A percentile compares a stretch with the other conserved stretches of the same genome.
These are phyloP conservation scores for Aspergillus tamarii DNA, from an alignment of 2,329 filamentous ascomycete genomes.

Conservation along the genomic window DNA sequence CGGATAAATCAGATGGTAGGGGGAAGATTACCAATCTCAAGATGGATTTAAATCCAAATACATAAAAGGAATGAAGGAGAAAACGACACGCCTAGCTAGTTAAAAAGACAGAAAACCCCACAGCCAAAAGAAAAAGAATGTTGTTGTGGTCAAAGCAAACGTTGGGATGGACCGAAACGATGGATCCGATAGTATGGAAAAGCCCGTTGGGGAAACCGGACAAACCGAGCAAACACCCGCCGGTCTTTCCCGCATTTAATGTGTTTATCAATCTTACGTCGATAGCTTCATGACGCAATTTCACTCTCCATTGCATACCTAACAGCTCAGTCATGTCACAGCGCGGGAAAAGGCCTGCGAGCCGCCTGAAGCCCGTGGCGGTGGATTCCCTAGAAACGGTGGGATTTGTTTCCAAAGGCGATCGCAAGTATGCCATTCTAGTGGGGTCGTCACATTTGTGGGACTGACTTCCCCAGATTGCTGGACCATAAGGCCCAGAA, in stretches of 20 bases:
- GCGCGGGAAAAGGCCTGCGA: conserved; percentile 26
- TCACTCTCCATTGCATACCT: background rate
- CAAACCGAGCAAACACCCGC: conserved; percentile 17
- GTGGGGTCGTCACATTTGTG: background rate
- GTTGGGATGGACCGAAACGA: conserved; percentile 3
- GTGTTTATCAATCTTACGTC: background rate
- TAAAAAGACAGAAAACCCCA: background rate
- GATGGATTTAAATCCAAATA: background rate
- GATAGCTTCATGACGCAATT: background rate
- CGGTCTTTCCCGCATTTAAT: background rate
- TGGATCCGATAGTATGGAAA: background rate
- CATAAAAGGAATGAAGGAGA: background rate
- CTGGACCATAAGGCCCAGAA: conserved; percentile 79
- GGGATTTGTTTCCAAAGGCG: conserved; percentile 88
- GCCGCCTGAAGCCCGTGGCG: conserved; percentile 70
- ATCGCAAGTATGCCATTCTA: conserved; percentile 66
- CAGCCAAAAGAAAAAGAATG: no score
- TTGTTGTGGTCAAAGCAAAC: background rate
- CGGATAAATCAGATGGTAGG: background rate
- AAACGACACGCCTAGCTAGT: background rate
- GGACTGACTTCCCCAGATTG: conserved; percentile 53
- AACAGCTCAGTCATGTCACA: conserved; percentile 21
- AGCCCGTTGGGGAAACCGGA: conserved; percentile 25
- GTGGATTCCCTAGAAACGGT: conserved; percentile 76
- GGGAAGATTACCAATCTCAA: background rate